Evolutionary conservation across 345 rosid species (phyloP), one percentile per base, ranked within the genome.

Genomic region (Rhizophora apiculata): DNA sequence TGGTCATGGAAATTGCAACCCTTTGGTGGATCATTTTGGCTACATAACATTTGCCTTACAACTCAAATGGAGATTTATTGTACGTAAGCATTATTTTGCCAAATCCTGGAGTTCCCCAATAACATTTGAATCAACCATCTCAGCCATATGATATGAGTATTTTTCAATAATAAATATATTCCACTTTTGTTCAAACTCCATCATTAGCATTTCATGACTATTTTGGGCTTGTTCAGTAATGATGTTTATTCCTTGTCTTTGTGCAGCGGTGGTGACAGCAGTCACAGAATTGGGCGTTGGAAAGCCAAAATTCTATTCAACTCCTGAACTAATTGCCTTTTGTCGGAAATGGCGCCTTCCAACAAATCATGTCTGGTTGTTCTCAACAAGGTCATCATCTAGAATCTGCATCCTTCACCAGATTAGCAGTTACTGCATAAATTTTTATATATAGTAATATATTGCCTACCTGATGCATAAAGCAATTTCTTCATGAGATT

Each of bases 341-440:
- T 95, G 97, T 80, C 81, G 90, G 72, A 87, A 81, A 72, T 95
- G 97, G 97, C 90, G 91, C 55, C 85, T 94, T 68, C 90, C 99
- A 24, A 91, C 93, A 32, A 94, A 94, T 85, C 93, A 94, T 67
- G 77, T 94, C 48, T 94, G 98, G 96, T 81, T 94, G 77, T 87
- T 89, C 83, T 94, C 97, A 68, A 80, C 97, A 72, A 89, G 98
- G 98, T 94, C 77, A 77, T 71, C 63, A 63, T 74, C 30, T 57
- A 8, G 56, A 65, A 67, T 67, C 24, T 57, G 54, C 49, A 21
- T 76, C 18, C 43, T 72, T 56, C 26, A 30, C 37, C 54, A 11
- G 43, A 31, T 31, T 15, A 36, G 32, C 24, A 22, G 53, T 9
- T 27, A 60, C 20, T 55, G 18, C 8, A 26, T 52, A 63, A 22